Base-by-base conservation (phyloP, 345 rosid genomes). In the Arabidopsis suecica region DNA sequence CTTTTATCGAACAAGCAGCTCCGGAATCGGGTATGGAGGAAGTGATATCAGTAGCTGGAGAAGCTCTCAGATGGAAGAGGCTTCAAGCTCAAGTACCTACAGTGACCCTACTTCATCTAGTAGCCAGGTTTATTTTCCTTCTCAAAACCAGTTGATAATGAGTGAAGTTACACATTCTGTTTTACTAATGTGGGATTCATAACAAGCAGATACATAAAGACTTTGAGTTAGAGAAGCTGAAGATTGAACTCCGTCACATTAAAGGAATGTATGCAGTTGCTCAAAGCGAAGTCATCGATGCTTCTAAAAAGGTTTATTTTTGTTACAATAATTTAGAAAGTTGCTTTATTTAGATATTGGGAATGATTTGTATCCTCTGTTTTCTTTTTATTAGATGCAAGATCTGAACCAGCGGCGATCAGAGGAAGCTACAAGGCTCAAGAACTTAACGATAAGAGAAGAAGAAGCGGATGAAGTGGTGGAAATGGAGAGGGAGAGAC, bases 191-290 rank as follows among this genome's bases (percentile, higher is more conserved):
- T 37, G 48, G 36, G 47, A 54, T 55, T 40, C 18, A 45, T 42
- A 44, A 37, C 41, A 33, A 25, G 74, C 85, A 93, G 97, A 79
- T 41, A 56, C 74, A 83, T 68, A 54, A 87, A 47, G 80, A 83
- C 77, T 87, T 82, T 69, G 98, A 94, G 88, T 68, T 94, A 68
- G 97, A 94, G 85, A 91, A 89, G 83, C 83, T 94, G 36, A 91
- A 90, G 83, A 78, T 80, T 72, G 96, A 91, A 72, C 95, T 94
- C 16, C 91, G 95, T 74, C 98, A 89, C 47, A 80, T 72, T 48
- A 88, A 80, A 55, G 96, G 90, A 63, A 88, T 89, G 85, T 84
- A 88, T 69, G 97, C 91, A 3, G 63, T 79, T 55, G 96, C 97
- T 78, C 93, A 86, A 72, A 87, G 75, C 41, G 98, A 94, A 83